Conservation (phyloP, 2,329 filamentous ascomycete genomes). For the Cryoendolithus antarcticus region DNA sequence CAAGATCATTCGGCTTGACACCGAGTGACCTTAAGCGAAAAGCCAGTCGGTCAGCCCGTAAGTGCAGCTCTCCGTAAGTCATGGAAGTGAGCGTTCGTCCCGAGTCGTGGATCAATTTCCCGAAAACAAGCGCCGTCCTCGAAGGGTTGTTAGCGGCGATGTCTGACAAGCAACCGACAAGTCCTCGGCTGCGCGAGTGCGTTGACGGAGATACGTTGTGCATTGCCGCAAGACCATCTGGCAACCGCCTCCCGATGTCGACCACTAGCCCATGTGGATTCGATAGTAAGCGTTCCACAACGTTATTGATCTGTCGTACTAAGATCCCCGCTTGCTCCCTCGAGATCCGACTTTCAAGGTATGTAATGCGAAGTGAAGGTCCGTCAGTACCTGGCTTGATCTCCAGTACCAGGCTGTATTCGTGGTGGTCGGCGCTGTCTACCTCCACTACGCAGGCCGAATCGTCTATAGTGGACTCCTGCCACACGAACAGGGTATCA, state of each 20-base stretch:
- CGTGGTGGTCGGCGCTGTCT: constrained; percentile 56
- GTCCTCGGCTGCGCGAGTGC: constrained; percentile 15
- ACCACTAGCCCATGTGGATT: constrained; percentile 23
- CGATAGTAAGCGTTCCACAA: constrained; percentile 35
- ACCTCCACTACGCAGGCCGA: constrained; percentile 38
- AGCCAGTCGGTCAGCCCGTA: constrained; percentile 51
- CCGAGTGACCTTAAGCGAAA: constrained; percentile 39
- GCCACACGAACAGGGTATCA: constrained; percentile 72
- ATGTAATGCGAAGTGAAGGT: constrained; percentile 44
- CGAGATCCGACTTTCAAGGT: constrained; percentile 42
- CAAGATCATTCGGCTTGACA: constrained; percentile 40
- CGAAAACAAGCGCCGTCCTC: constrained; percentile 53
- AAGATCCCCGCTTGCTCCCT: constrained; percentile 44
- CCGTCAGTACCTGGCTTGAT: constrained; percentile 48
- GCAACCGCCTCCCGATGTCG: constrained; percentile 19
- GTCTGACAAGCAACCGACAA: constrained; percentile 13
- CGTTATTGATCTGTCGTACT: constrained; percentile 46
- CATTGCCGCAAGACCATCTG: constrained; percentile 24
- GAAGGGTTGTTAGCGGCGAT: constrained; percentile 41
- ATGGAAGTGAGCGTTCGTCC: constrained; percentile 31
- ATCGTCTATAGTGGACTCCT: constrained; percentile 50
- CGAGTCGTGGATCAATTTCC: constrained; percentile 32
- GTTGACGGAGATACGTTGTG: constrained; percentile 26
- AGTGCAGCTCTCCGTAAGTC: constrained; percentile 55
- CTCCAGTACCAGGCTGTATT: constrained; percentile 66